Conservation (phyloP, 805 yeast genomes). For the Kodamaea neixiangensis region DNA sequence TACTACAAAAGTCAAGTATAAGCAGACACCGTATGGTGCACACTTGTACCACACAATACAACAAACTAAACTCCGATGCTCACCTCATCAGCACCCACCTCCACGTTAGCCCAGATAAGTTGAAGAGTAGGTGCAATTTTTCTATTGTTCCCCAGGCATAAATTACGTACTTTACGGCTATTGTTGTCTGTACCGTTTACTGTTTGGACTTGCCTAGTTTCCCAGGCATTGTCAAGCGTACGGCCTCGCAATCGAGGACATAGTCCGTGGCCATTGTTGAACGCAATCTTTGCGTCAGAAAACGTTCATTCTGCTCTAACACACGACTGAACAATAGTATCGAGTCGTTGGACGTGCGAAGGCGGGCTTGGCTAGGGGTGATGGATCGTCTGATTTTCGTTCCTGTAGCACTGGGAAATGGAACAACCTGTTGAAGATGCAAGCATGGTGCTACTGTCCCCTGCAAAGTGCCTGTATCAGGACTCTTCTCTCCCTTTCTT, state of each 20-base stretch:
- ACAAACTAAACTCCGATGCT: too few relatives aligned
- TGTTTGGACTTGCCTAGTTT: neutral
- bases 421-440: neutral
- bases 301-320: constrained; percentile 2
- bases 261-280: too few relatives aligned
- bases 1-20: too few relatives aligned
- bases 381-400: neutral
- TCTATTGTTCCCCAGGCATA: neutral
- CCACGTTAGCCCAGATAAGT: too few relatives aligned
- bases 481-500: too few relatives aligned
- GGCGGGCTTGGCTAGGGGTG: constrained; percentile 3
- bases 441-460: too few relatives aligned
- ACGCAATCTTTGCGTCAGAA: neutral
- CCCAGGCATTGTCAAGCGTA: neutral
- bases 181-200: neutral
- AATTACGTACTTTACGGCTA: neutral
- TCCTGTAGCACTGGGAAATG: neutral
- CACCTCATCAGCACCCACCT: too few relatives aligned
- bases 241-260: too few relatives aligned
- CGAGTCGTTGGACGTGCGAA: neutral
- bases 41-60: too few relatives aligned
- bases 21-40: too few relatives aligned
- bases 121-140: too few relatives aligned
- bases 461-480: too few relatives aligned
- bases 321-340: neutral